Evolutionary conservation across 2,329 filamentous ascomycete species (phyloP), one percentile per base, ranked within the genome.

Genomic region (Pestalotiopsis sp.): DNA sequence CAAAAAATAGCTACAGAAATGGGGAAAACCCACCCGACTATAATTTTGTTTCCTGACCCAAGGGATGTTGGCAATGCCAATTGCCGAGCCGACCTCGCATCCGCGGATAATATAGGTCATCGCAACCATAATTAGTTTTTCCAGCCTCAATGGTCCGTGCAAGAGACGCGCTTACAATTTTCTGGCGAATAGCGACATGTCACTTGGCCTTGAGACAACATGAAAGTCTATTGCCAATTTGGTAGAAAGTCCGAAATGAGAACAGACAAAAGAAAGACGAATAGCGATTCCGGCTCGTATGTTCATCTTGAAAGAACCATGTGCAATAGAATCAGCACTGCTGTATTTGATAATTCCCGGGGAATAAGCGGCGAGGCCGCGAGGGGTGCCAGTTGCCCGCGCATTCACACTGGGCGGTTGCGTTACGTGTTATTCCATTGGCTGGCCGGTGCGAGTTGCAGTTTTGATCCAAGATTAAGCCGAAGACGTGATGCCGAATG

Each of bases 381-480:
- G 27, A n/a, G 27, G 27, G 27, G 27, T 31, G 27, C 27, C 45
- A 7, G 3, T 20, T 52, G 13, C 3, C 11, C 20, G 13, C 45
- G 7, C 17, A 13, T 2, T 45, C 6, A 45, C 45, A 52, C 45
- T n/a, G 14, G 45, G 45, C 20, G 45, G 17, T 17, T 52, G 38
- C n/a, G 12, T 12, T 45, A 39, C 41, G 41, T 65, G 41, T 56
- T n/a, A 38, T 31, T 57, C 39, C 39, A 65, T 65, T 65, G 63
- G 63, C 31, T 27, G 39, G 36, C 31, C 56, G 64, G 64, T 20
- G 12, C 52, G 52, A 57, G 57, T 52, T 52, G 45, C 27, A 23
- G 13, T 36, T 60, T 66, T 66, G 52, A 60, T 36, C 52, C 64
- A 59, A 66, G 57, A 66, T 66, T 66, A 66, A 38, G 56, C 64